Evolutionary conservation across 495 filamentous ascomycete genomes (phyloP), one percentile per base, ranked within the genome.

Genomic region (Neurospora terricola): DNA sequence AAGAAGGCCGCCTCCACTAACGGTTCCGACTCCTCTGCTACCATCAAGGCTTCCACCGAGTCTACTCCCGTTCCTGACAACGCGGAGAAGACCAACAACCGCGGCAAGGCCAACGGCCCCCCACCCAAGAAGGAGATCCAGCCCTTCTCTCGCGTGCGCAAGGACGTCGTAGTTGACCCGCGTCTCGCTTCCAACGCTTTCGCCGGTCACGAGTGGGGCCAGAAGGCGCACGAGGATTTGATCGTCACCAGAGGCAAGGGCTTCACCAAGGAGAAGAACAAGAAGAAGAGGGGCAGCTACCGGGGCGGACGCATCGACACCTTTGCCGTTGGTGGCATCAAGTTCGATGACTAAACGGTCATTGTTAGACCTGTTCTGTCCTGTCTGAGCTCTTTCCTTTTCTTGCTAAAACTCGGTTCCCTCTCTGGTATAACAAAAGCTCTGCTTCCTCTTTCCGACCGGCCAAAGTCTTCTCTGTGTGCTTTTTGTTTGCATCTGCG

Each of bases 211-310:
- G 93, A 93, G 43, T 99, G 98, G 79, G 94, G 94, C 7, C 90
- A 95, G 70, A 89, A 89, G 70, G 96, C 96, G 40, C 92, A 92
- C 76, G 87, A 91, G 73, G 95, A 98, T 80, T 83, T 99, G 69
- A 92, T 91, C 38, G 88, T 97, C 34, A 98, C 95, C 36, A 93
- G 91, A 79, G 96, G 96, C 72, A 98, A 97, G 85, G 93, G 93
- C 16, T 99, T 99, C 84, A 99, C 95, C 71, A 99, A 99, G 87
- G 96, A 98, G 84, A 99, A 99, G 90, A 98, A 99, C 81, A 99
- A 98, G 84, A 90, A 90, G 84, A 93, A 93, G 87, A 83, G 92
- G 77, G 96, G 96, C 68, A 92, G 89, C 70, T 97, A 97, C 84
- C 88, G 90, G 71, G 94, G 94, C 14, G 94, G 94, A 10, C 84